Evolutionary conservation across 352 stramenopile species (phyloP).

Genomic region (Phytophthora europaea): DNA sequence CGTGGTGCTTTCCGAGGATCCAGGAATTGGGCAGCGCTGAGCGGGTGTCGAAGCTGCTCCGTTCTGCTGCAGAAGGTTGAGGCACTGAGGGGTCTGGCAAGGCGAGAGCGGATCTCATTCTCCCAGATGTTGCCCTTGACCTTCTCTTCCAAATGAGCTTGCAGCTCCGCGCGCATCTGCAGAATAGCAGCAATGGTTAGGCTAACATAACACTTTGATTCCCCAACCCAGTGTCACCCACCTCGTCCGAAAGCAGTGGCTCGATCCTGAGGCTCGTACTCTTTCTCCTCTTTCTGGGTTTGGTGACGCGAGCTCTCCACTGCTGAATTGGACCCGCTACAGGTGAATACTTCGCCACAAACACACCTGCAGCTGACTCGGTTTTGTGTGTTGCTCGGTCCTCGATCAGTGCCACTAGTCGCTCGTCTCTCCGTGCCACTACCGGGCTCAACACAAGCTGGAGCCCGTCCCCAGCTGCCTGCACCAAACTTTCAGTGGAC

Average conservation of each 20-base stretch:
- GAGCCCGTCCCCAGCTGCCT: conserved; percentile 11
- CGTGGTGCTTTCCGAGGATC: not conserved
- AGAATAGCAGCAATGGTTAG: not conserved
- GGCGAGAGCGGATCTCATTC: conserved; percentile 59
- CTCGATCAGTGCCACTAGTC: conserved; percentile 7
- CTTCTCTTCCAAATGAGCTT: conserved; percentile 49
- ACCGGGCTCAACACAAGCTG: conserved; percentile 25
- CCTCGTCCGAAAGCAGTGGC: conserved; percentile 40
- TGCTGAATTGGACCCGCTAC: not conserved
- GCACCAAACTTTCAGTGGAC: conserved; percentile 13
- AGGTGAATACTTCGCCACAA: conserved; percentile 1
- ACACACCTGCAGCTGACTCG: not conserved
- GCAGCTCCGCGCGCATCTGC: conserved; percentile 53
- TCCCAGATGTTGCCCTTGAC: conserved; percentile 63
- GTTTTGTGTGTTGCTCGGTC: not conserved
- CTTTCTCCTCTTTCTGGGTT: conserved; percentile 13
- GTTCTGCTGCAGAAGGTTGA: conserved; percentile 52
- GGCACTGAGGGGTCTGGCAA: conserved; percentile 62
- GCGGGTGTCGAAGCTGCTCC: conserved; percentile 51
- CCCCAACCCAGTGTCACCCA: not conserved
- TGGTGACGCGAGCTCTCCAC: conserved; percentile 16
- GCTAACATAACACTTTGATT: not conserved
- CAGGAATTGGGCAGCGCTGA: conserved; percentile 40
- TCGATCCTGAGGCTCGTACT: conserved; percentile 16
- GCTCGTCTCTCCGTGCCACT: conserved; percentile 4